These are phyloP conservation scores for Candida glaebosa DNA, from an alignment of 805 yeast genomes.

Conservation along the genomic window DNA sequence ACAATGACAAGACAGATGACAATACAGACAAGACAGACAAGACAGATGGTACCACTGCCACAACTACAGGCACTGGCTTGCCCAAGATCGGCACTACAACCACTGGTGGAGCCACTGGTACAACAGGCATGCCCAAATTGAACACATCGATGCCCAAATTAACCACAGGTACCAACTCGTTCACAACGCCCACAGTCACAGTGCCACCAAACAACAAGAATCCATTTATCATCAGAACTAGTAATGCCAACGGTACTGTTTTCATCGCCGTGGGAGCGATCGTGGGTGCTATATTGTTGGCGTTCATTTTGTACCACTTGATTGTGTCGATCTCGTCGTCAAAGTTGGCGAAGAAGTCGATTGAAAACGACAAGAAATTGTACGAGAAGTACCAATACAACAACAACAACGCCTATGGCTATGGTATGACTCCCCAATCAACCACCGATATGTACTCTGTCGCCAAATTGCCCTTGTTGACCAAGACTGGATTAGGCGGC, in stretches of 20 bases:
- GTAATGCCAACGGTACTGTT: constrained; percentile 70
- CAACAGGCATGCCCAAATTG: too few relatives aligned
- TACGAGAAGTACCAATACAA: constrained; percentile 31
- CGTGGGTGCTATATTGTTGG: constrained; percentile 55
- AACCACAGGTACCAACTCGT: constrained; percentile 8
- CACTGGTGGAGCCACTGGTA: too few relatives aligned
- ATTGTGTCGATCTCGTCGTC: constrained; percentile 47
- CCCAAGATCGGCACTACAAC: constrained; percentile 1
- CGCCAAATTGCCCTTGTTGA: constrained; percentile 33
- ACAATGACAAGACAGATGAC: not conserved
- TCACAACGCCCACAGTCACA: constrained; percentile 46
- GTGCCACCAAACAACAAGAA: constrained; percentile 60
- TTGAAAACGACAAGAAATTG: constrained; percentile 26
- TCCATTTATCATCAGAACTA: constrained; percentile 56
- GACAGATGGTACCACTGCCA: not conserved
- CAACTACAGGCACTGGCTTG: not conserved
- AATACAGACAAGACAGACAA: not conserved
- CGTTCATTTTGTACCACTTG: constrained; percentile 51
- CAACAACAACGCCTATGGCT: constrained; percentile 24
- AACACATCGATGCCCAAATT: constrained; percentile 13
- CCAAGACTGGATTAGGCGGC: constrained; percentile 16
- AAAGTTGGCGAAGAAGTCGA: constrained; percentile 47
- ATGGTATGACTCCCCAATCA: constrained; percentile 18
- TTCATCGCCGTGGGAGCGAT: constrained; percentile 78
- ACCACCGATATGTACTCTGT: constrained; percentile 18